Evolutionary conservation across 2,329 filamentous ascomycete genomes (phyloP), one percentile per base, ranked within the genome.

Genomic region (Botrytis elliptica): DNA sequence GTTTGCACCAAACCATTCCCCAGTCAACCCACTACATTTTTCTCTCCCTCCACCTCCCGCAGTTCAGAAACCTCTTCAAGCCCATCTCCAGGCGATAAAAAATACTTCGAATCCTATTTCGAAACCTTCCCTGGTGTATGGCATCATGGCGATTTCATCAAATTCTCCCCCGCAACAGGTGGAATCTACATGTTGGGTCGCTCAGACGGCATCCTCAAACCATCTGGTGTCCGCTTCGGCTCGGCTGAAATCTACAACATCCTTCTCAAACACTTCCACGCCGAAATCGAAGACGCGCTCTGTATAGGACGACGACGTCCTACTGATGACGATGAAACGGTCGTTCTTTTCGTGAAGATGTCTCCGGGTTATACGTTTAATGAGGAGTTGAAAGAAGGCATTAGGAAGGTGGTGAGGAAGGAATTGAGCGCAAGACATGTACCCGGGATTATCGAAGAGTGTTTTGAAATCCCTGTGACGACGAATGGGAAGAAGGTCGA

Each of bases 401-500:
- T 98, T 77, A 92, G 91, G 82, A 83, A 83, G 16, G 87, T 88
- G 7, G 89, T 98, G 71, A 90, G 91, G 77, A 88, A 86, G 76
- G 93, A 97, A 82, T 84, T 98, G 74, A 97, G 93, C 78, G 92
- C 94, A 7, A 88, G 96, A 71, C 96, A 99, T 84, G 94, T 98
- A 0, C 95, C 95, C 0, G 92, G 90, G 0, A 85, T 97, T 0
- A 86, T 98, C 29, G 93, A 95, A 77, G 90, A 93, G 81, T 95
- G 92, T 75, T 90, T 83, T 3, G 85, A 91, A 0, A 96, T 99
- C 29, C 96, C 95, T 0, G 91, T 95, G 77, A 98, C 96, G 25
- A 91, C 91, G 3, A 99, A 99, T 80, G 95, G 95, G 71, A 99
- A 99, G 86, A 99, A 98, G 90, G 93, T 99, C 74, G 95, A 99